Conservation (phyloP, 305 asterid genomes). For the Plantago rigida region DNA sequence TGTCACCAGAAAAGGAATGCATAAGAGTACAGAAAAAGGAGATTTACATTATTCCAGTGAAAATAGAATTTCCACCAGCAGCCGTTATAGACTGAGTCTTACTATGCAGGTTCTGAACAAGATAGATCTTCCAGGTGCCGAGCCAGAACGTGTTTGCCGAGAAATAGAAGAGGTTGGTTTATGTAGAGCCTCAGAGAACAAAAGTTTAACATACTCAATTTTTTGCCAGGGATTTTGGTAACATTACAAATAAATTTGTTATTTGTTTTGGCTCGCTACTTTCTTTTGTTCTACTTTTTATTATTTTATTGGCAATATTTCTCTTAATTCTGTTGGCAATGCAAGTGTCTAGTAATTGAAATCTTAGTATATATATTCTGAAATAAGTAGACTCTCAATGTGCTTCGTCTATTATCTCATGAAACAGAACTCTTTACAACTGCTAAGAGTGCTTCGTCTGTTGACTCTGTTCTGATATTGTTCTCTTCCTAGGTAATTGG, state of each 20-base stretch:
- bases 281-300: conserved; percentile 2
- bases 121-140: conserved; percentile 99
- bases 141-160: conserved; percentile 73
- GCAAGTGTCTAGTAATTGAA: not conserved
- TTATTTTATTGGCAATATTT: too few relatives aligned
- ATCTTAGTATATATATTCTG: not conserved
- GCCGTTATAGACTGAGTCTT: conserved; percentile 18
- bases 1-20: conserved; percentile 13
- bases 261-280: conserved; percentile 16
- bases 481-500: conserved; percentile 66
- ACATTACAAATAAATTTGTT: conserved; percentile 10
- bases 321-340: too few relatives aligned
- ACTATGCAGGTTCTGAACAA: conserved; percentile 82
- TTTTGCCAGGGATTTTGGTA: conserved; percentile 7
- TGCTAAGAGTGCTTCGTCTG: conserved; percentile 21
- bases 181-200: conserved; percentile 11
- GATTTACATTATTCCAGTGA: conserved; percentile 11
- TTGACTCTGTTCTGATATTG: conserved; percentile 17
- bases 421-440: conserved; percentile 18
- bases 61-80: conserved; percentile 4
- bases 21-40: conserved; percentile 3
- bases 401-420: too few relatives aligned
- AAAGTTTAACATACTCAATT: conserved; percentile 5
- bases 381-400: too few relatives aligned
- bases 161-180: conserved; percentile 95